These are phyloP conservation scores for Tuber melanosporum DNA, from an alignment of 495 filamentous ascomycete species.

Conservation along the genomic window DNA sequence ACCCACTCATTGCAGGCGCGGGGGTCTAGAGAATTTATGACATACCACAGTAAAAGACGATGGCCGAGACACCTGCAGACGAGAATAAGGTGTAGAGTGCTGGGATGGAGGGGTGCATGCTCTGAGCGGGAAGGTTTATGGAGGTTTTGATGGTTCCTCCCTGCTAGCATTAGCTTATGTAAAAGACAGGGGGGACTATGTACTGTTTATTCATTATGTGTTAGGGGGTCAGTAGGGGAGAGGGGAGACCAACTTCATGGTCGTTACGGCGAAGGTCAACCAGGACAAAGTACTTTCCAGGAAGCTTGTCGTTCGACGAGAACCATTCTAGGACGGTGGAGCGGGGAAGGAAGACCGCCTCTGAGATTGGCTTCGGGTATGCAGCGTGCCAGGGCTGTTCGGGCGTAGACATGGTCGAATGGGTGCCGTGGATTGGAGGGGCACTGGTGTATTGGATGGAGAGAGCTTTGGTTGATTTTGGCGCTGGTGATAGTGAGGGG, in stretches of 20 bases:
- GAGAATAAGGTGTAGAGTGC: slow-evolving; percentile 53
- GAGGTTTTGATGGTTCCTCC: slow-evolving; percentile 63
- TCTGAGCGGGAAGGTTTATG: slow-evolving; percentile 67
- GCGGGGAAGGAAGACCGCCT: slow-evolving; percentile 43
- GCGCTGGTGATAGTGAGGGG: neutral
- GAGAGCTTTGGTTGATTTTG: neutral
- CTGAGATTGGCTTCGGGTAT: slow-evolving; percentile 44
- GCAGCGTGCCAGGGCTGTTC: slow-evolving; percentile 42
- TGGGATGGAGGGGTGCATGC: slow-evolving; percentile 54
- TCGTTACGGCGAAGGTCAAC: slow-evolving; percentile 60
- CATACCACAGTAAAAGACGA: slow-evolving; percentile 66
- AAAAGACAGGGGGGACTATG: neutral
- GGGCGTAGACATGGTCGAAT: slow-evolving; percentile 17
- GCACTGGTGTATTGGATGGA: neutral
- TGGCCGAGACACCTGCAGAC: slow-evolving; percentile 47
- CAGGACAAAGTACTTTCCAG: slow-evolving; percentile 53
- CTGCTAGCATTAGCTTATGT: slow-evolving; percentile 39
- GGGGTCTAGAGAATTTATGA: slow-evolving; percentile 5
- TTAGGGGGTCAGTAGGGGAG: neutral
- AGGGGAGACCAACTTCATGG: slow-evolving; percentile 49
- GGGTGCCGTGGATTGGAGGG: neutral
- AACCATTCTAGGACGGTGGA: slow-evolving; percentile 46
- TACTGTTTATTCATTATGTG: neutral
- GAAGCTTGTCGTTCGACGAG: slow-evolving; percentile 18
- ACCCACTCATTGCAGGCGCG: neutral